A percentile compares a stretch with the other conserved stretches of the same genome.
Conservation (phyloP, 495 filamentous ascomycete genomes). For the Hypoxylon subgilvum region DNA sequence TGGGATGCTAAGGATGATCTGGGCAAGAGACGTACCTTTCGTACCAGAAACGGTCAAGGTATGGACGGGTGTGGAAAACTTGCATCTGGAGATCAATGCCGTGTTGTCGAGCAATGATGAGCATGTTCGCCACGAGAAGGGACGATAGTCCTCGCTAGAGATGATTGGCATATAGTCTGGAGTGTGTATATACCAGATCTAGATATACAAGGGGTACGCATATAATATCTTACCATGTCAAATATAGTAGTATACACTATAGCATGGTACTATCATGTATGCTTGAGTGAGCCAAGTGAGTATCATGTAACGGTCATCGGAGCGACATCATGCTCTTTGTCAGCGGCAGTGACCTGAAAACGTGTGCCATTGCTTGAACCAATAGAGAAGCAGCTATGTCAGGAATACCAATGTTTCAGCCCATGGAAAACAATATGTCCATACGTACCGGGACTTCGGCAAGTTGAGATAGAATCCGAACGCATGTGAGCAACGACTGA, state of each 20-base stretch:
- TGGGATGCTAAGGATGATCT: constrained; percentile 19
- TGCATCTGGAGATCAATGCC: constrained; percentile 44
- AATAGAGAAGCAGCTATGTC: constrained; percentile 7
- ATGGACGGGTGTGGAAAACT: constrained; percentile 36
- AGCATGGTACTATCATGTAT: constrained; percentile 36
- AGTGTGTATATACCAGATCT: constrained; percentile 31
- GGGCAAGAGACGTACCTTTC: constrained; percentile 35
- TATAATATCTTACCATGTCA: constrained; percentile 37
- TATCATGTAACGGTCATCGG: constrained; percentile 26
- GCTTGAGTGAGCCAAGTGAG: constrained; percentile 25
- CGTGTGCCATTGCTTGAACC: neutral
- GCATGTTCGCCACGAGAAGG: constrained; percentile 34
- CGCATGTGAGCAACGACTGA: constrained; percentile 31
- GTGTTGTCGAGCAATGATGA: constrained; percentile 33
- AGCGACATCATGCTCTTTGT: constrained; percentile 24
- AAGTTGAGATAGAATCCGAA: constrained; percentile 34
- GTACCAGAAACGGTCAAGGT: constrained; percentile 31
- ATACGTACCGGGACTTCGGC: constrained; percentile 32
- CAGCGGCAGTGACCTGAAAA: constrained; percentile 3
- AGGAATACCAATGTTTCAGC: constrained; percentile 30
- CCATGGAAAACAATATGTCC: constrained; percentile 3
- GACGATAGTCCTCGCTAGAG: constrained; percentile 3
- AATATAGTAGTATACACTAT: constrained; percentile 35
- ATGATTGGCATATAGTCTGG: constrained; percentile 29
- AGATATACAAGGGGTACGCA: constrained; percentile 26